phyloP scores from a whole-genome alignment of 148 eudicot species.

The Pouteria glomerata region DNA sequence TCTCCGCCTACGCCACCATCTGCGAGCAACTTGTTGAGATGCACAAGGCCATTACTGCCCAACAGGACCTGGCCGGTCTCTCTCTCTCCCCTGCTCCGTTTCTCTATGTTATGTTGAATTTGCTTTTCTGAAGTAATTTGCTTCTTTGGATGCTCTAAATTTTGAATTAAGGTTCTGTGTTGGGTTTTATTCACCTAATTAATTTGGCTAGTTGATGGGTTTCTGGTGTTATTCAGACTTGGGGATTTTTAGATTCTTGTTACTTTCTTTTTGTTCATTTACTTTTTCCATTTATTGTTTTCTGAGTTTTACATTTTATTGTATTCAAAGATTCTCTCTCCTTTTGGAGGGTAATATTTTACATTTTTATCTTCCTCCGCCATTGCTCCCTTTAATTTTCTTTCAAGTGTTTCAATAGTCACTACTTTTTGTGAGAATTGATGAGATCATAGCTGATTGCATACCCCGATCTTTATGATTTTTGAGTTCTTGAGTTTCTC shows the following conservation, averaged over 20 bases:
- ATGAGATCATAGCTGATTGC: not conserved
- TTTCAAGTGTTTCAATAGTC: not conserved
- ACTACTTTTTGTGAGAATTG: not conserved
- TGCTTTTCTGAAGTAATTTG: not conserved
- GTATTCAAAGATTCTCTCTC: not conserved
- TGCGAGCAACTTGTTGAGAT: conserved; percentile 17
- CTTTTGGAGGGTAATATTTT: not conserved
- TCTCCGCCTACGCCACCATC: conserved; percentile 12
- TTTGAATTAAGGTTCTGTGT: not conserved
- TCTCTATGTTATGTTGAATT: not conserved
- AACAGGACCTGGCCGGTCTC: conserved; percentile 15
- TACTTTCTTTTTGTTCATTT: not conserved
- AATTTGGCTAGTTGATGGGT: not conserved
- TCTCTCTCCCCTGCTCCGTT: not conserved
- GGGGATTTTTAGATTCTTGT: not conserved
- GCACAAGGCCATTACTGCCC: conserved; percentile 17
- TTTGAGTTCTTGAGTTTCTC: not conserved
- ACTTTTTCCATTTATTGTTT: not conserved
- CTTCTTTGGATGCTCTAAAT: not conserved
- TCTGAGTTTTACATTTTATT: not conserved
- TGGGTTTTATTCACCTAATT: not conserved
- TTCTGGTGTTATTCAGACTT: not conserved
- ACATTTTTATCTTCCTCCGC: not conserved
- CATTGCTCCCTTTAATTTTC: not conserved
- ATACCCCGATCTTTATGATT: not conserved